These are phyloP conservation scores for Cucumis cinereus DNA, from an alignment of 306 rosid species.

Conservation along the genomic window DNA sequence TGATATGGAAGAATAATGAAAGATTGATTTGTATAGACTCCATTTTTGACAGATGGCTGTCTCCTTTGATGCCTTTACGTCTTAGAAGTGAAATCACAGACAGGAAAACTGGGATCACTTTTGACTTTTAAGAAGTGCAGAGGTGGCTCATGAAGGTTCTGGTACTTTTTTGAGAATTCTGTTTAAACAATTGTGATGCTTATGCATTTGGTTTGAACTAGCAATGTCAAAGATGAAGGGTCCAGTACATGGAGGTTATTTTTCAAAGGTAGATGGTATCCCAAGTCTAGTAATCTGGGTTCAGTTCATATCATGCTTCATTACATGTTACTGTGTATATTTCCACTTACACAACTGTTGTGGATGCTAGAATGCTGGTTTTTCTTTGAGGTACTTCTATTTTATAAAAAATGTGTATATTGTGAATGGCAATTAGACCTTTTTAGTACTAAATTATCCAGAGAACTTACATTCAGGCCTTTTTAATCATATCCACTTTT, in stretches of 20 bases:
- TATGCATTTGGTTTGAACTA: not conserved
- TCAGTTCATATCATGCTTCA: not conserved
- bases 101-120: not conserved
- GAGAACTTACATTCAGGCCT: not conserved
- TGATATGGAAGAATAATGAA: constrained; percentile 25
- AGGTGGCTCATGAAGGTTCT: not conserved
- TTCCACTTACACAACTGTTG: no score
- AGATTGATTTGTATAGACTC: not conserved
- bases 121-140: not conserved
- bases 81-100: not conserved
- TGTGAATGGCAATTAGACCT: not conserved
- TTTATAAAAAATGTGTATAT: not conserved
- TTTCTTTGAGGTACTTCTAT: not conserved
- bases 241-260: not conserved
- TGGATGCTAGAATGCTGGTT: not conserved
- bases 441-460: not conserved
- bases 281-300: not conserved
- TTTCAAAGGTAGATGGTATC: not conserved
- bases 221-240: not conserved
- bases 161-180: no score
- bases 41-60: no score
- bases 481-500: not conserved
- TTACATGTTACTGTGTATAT: no score
- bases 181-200: not conserved
- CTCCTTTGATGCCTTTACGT: not conserved